These are phyloP conservation scores for Ambrosiella cleistominuta DNA, from an alignment of 2,329 filamentous ascomycete species.

Conservation along the genomic window DNA sequence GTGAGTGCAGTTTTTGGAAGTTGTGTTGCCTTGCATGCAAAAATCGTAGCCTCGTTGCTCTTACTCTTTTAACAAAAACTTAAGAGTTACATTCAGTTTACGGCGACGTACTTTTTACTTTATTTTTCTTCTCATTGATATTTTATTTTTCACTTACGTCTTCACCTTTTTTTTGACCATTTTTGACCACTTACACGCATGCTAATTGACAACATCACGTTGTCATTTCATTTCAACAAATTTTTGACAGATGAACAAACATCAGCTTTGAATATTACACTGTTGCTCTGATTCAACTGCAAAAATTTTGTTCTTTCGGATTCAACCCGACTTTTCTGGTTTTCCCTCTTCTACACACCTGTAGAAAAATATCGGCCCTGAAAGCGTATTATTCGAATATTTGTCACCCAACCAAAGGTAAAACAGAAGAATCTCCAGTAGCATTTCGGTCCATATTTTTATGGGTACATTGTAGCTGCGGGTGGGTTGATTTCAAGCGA, in stretches of 20 bases:
- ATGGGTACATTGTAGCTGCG: not conserved
- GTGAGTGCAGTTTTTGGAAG: not conserved
- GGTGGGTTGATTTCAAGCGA: not conserved
- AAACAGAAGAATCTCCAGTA: not conserved
- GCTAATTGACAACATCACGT: not conserved
- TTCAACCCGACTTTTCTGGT: no score
- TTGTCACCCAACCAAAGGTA: no score
- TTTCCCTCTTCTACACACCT: no score
- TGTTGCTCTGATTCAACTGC: no score
- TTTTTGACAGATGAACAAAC: no score
- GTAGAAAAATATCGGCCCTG: no score
- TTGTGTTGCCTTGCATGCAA: constrained; percentile 1
- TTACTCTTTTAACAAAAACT: not conserved
- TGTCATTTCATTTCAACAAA: not conserved
- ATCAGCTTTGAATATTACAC: no score
- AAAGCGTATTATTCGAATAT: no score
- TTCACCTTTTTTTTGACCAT: constrained; percentile 4
- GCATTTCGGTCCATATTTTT: not conserved
- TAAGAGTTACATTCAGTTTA: no score
- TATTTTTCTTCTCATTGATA: not conserved
- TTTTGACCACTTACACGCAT: constrained; percentile 1
- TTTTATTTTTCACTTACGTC: not conserved
- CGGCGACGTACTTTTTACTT: not conserved
- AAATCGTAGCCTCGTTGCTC: constrained; percentile 4
- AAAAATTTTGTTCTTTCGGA: no score